phyloP scores from a whole-genome alignment of 306 rosid genomes.

The Alnus glutinosa region DNA sequence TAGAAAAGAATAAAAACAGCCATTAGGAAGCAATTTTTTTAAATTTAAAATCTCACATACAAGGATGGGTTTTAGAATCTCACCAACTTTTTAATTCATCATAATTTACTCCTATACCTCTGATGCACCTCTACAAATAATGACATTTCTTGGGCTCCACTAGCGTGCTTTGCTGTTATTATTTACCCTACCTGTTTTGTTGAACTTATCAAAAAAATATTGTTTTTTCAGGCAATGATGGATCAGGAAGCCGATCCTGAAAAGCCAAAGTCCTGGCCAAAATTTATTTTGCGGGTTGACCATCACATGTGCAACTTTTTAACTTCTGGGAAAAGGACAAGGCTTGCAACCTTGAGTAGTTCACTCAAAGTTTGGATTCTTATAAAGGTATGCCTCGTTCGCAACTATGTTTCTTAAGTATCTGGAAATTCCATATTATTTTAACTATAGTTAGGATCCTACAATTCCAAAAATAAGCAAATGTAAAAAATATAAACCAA shows the following conservation, averaged over 20 bases:
- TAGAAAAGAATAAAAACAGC: neutral
- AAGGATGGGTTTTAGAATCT: neutral
- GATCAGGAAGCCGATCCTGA: constrained; percentile 61
- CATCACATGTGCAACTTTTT: constrained; percentile 80
- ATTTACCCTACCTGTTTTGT: neutral
- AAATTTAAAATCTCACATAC: neutral
- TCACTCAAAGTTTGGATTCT: constrained; percentile 95
- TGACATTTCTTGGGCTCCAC: neutral
- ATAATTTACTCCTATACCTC: neutral
- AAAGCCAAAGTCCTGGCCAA: constrained; percentile 90
- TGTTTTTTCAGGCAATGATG: constrained; percentile 63
- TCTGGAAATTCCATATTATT: constrained; percentile 16
- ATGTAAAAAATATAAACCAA: neutral
- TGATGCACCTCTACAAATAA: neutral
- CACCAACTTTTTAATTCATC: neutral
- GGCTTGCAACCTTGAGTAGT: constrained; percentile 85
- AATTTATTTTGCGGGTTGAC: constrained; percentile 79
- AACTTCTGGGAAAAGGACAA: constrained; percentile 81
- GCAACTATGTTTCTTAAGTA: neutral
- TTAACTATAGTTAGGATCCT: constrained; percentile 8
- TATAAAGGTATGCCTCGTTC: constrained; percentile 61
- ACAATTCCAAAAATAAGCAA: constrained; percentile 17
- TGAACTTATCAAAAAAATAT: neutral
- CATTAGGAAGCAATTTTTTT: neutral
- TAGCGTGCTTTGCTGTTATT: neutral